A percentile compares a stretch with the other conserved stretches of the same genome.
These are phyloP conservation scores for Neoboletus subvelutipes DNA, from an alignment of 768 basidiomycete genomes.

Conservation along the genomic window DNA sequence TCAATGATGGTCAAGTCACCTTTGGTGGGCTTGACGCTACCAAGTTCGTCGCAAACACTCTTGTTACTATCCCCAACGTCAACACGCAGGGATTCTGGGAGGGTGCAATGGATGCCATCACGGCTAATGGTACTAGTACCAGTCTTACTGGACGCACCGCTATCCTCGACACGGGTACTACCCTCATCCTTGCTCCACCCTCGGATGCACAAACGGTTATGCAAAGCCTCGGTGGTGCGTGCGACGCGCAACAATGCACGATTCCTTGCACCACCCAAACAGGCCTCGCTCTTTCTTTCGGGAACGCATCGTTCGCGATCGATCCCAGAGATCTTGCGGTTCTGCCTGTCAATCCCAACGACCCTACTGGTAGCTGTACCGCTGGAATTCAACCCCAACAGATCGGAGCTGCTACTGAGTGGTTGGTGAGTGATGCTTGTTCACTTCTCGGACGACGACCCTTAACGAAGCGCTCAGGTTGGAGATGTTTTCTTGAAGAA, in stretches of 20 bases:
- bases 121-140: slow-evolving; percentile 54
- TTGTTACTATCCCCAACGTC: slow-evolving; percentile 62
- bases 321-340: slow-evolving; percentile 66
- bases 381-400: slow-evolving; percentile 68
- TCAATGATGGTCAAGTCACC: slow-evolving; percentile 73
- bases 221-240: slow-evolving; percentile 54
- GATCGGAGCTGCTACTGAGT: slow-evolving; percentile 57
- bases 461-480: slow-evolving; percentile 30
- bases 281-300: slow-evolving; percentile 55
- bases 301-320: slow-evolving; percentile 58
- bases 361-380: slow-evolving; percentile 59
- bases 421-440: slow-evolving; percentile 54
- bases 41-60: slow-evolving; percentile 62
- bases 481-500: slow-evolving; percentile 81
- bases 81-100: slow-evolving; percentile 81
- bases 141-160: slow-evolving; percentile 64
- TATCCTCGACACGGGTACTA: slow-evolving; percentile 57
- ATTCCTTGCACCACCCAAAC: slow-evolving; percentile 64
- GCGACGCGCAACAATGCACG: slow-evolving; percentile 51
- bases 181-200: slow-evolving; percentile 41
- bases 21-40: slow-evolving; percentile 73
- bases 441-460: neutral
- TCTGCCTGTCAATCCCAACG: slow-evolving; percentile 48
- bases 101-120: slow-evolving; percentile 55
- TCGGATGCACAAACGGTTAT: slow-evolving; percentile 59